phyloP scores from a whole-genome alignment of 495 filamentous ascomycete genomes.

The Aspergillus nidulans region DNA sequence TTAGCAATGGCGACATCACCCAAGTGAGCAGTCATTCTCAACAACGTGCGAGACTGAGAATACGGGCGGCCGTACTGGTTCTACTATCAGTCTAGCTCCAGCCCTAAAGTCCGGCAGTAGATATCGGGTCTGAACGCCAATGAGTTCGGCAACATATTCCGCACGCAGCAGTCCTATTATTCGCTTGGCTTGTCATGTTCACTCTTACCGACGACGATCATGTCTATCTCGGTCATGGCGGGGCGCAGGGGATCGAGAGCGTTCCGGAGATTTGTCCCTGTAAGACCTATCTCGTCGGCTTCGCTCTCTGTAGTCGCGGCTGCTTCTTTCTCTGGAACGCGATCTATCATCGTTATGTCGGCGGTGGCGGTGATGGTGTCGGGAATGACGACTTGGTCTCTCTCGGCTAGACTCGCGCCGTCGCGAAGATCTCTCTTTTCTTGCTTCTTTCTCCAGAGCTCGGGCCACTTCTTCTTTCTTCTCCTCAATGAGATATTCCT shows the following conservation, averaged over 20 bases:
- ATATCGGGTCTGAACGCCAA: no score
- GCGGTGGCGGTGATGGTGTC: constrained; percentile 48
- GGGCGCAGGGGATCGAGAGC: constrained; percentile 34
- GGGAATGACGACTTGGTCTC: constrained; percentile 48
- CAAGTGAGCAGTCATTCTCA: no score
- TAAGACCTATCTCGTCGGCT: constrained; percentile 19
- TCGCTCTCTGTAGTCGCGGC: constrained; percentile 21
- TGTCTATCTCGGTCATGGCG: constrained; percentile 31
- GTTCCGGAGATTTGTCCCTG: constrained; percentile 25
- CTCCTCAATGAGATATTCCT: constrained; percentile 77
- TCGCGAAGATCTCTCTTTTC: constrained; percentile 34
- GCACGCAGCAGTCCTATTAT: not conserved
- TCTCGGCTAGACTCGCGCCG: constrained; percentile 36
- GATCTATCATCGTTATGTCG: constrained; percentile 34
- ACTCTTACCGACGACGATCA: constrained; percentile 30
- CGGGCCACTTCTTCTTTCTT: constrained; percentile 81
- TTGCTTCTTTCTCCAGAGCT: constrained; percentile 56
- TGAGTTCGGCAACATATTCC: no score
- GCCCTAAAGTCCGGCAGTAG: not conserved
- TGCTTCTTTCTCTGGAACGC: constrained; percentile 27
- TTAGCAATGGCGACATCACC: no score
- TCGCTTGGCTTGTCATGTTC: not conserved
- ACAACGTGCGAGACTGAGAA: no score
- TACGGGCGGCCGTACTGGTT: no score
- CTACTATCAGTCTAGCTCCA: no score